phyloP scores from a whole-genome alignment of 2,329 filamentous ascomycete genomes.

The Leptographium lundbergii region DNA sequence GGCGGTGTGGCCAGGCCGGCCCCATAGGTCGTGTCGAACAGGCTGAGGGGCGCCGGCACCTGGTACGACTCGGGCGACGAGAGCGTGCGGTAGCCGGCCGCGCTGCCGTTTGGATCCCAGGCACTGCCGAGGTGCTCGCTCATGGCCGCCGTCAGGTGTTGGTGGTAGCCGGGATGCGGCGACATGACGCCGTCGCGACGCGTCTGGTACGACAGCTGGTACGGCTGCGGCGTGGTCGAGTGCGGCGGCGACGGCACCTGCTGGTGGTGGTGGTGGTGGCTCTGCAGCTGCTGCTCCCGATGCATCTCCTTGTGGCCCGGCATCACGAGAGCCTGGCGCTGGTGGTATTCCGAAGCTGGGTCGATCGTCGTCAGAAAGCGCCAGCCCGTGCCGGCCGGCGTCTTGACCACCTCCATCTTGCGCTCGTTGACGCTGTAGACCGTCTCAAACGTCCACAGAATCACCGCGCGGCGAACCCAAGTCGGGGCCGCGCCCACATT shows the following conservation, averaged over 20 bases:
- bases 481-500: conserved; percentile 2
- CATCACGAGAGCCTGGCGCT: conserved; percentile 30
- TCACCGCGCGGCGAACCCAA: conserved; percentile 46
- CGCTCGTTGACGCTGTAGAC: conserved; percentile 30
- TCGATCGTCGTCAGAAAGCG: conserved; percentile 49
- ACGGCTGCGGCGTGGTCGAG: background rate
- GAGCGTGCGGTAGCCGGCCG: conserved; percentile 5
- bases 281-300: conserved; percentile 19
- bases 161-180: conserved; percentile 35
- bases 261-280: background rate
- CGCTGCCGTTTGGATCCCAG: conserved; percentile 8
- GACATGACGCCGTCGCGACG: conserved; percentile 37
- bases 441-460: conserved; percentile 52
- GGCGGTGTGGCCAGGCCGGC: conserved; percentile 44
- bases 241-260: conserved; percentile 1
- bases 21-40: conserved; percentile 35
- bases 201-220: conserved; percentile 10
- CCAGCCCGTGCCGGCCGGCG: conserved; percentile 44
- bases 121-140: conserved; percentile 37
- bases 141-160: conserved; percentile 42
- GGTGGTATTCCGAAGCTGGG: conserved; percentile 45
- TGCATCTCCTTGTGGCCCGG: conserved; percentile 17
- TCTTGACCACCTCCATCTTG: conserved; percentile 30
- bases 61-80: conserved; percentile 5
- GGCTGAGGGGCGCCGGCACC: conserved; percentile 16